phyloP scores from a whole-genome alignment of 805 yeast genomes.

The Isabelozyma gotoi region DNA sequence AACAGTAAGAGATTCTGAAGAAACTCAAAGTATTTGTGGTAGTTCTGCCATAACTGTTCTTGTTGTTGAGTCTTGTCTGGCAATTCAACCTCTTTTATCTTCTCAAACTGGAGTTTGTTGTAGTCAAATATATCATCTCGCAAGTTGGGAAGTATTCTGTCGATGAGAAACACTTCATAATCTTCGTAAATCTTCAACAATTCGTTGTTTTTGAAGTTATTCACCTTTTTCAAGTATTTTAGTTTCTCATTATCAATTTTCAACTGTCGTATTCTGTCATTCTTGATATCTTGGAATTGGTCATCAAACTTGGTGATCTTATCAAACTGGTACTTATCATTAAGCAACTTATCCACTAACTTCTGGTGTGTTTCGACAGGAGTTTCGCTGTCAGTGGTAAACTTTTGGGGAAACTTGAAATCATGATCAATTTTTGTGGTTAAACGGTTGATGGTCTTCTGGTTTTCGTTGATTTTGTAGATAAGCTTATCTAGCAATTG shows the following conservation, averaged over 20 bases:
- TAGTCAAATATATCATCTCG: slow-evolving; percentile 16
- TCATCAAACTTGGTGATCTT: slow-evolving; percentile 7
- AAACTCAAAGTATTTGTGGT: slow-evolving; percentile 5
- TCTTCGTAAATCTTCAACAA: slow-evolving; percentile 19
- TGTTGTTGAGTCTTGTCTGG: slow-evolving; percentile 6
- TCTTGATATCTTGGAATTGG: slow-evolving; percentile 5
- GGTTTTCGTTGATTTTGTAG: slow-evolving; percentile 22
- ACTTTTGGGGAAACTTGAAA: slow-evolving; percentile 8
- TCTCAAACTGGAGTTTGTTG: background rate
- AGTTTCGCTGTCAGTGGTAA: background rate
- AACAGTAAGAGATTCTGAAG: slow-evolving; percentile 8
- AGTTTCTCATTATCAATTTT: slow-evolving; percentile 27
- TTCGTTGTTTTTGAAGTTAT: slow-evolving; percentile 20
- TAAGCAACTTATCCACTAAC: slow-evolving; percentile 14
- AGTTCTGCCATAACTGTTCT: slow-evolving; percentile 9
- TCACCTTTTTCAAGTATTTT: slow-evolving; percentile 14
- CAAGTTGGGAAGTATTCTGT: slow-evolving; percentile 26
- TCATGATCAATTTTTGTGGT: slow-evolving; percentile 20
- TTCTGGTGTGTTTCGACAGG: slow-evolving; percentile 4
- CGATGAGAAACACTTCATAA: slow-evolving; percentile 29
- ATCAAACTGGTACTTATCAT: slow-evolving; percentile 26
- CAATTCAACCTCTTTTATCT: slow-evolving; percentile 6
- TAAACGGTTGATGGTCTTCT: slow-evolving; percentile 18
- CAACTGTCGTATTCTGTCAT: slow-evolving; percentile 20
- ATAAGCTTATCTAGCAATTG: slow-evolving; percentile 21